Evolutionary conservation across 208 protist species (phyloP), one percentile per base, ranked within the genome.

Genomic region (Strigomonas culicis): DNA sequence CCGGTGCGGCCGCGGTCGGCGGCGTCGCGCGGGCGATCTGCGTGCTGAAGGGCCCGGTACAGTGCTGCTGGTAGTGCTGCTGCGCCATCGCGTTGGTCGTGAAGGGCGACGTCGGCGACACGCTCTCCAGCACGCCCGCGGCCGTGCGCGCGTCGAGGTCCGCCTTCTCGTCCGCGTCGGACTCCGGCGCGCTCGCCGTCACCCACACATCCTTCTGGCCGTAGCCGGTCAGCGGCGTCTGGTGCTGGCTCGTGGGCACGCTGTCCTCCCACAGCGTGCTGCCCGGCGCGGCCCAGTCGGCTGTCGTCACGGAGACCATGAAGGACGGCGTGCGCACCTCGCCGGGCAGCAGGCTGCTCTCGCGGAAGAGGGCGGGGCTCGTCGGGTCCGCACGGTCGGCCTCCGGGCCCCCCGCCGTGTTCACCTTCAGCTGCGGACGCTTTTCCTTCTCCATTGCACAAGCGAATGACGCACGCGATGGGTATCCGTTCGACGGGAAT

Each of bases 201-300:
- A 62, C 67, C 75, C 76, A 83, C 55, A 73, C 71, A 25, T 78
- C 63, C 39, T 66, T 59, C 11, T 39, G 34, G 15, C 66, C 77
- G 69, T 79, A 80, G 53, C 67, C 65, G 43, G 49, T 64, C 1
- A 84, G 70, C n/a, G 77, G 75, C 0, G 81, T 84, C 30, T 67
- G 64, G 21, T 25, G 24, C 0, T 75, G 67, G 27, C 75, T 63
- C 2, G 59, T 55, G 28, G 41, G 60, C 11, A 58, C 41, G 10
- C 71, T 68, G 8, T 85, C 77, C 0, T 86, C 80, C 75, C 80
- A 84, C 15, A 84, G 59, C 24, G 63, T 71, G 51, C 71, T 80
- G 59, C 83, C 79, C 19, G 79, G 77, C 0, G 79, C 79, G 0
- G 77, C 77, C 83, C 83, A 90, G 68, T 86, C 79, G 7, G 59